These are phyloP conservation scores for Monilinia laxa DNA, from an alignment of 2,329 filamentous ascomycete species.

Conservation along the genomic window DNA sequence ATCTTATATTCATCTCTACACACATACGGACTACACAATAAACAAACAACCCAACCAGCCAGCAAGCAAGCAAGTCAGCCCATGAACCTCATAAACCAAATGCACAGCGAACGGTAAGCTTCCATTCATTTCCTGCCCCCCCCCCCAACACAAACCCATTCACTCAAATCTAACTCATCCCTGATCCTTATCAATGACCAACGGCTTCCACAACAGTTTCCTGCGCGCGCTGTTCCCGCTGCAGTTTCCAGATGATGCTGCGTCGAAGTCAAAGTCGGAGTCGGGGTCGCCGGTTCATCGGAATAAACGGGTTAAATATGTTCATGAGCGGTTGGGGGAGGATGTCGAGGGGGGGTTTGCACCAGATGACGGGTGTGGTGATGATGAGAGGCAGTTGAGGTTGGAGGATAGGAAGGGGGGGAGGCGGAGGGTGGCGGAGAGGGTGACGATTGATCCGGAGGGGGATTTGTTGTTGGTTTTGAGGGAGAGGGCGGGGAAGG, in stretches of 20 bases:
- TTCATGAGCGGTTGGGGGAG: background rate
- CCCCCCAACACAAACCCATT: background rate
- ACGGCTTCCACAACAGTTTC: slow-evolving; percentile 10
- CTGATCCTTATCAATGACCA: slow-evolving; percentile 13
- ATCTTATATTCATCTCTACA: background rate
- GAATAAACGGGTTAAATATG: slow-evolving; percentile 15
- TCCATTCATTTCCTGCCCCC: background rate
- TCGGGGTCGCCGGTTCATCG: background rate
- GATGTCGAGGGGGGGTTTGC: background rate
- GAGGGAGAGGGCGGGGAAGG: background rate
- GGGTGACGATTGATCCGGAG: slow-evolving; percentile 14
- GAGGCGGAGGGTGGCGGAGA: slow-evolving; percentile 15
- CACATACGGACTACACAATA: background rate
- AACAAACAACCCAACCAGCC: no score
- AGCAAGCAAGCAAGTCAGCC: background rate
- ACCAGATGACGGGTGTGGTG: background rate
- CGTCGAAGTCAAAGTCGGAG: background rate
- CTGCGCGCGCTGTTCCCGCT: slow-evolving; percentile 20
- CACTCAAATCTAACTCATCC: background rate
- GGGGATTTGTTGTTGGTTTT: slow-evolving; percentile 16
- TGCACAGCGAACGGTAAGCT: slow-evolving; percentile 19
- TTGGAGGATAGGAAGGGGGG: background rate
- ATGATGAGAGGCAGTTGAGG: slow-evolving; percentile 16
- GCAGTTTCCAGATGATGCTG: slow-evolving; percentile 3
- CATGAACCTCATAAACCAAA: background rate